Percentiles rank a stretch among this genome's conserved stretches.
Conservation (phyloP, 2,329 filamentous ascomycete species). For the Arthrobotrys megalospora region DNA sequence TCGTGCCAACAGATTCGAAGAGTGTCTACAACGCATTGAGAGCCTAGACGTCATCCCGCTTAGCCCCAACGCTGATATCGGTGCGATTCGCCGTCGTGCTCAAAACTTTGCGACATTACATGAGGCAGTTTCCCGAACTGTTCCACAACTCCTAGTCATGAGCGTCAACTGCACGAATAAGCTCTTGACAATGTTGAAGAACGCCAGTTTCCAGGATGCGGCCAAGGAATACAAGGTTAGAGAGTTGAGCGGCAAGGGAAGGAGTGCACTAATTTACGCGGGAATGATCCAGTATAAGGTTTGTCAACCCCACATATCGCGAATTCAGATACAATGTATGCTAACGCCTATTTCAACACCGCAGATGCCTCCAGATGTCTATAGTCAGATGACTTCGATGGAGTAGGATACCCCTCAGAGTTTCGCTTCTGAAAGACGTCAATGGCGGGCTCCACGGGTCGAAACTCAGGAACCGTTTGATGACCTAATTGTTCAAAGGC, state of each 20-base stretch:
- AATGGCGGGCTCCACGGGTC: not conserved
- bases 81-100: constrained; percentile 83
- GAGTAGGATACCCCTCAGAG: constrained; percentile 41
- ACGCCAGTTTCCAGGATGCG: constrained; percentile 76
- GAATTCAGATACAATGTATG: not conserved
- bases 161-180: constrained; percentile 87
- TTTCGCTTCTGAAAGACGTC: not conserved
- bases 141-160: constrained; percentile 94
- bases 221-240: constrained; percentile 63
- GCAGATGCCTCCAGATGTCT: constrained; percentile 60
- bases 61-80: constrained; percentile 80
- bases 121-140: constrained; percentile 86
- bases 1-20: constrained; percentile 74
- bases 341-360: constrained; percentile 14
- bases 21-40: constrained; percentile 79
- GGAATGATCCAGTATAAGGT: constrained; percentile 65
- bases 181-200: constrained; percentile 80
- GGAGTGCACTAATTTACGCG: constrained; percentile 64
- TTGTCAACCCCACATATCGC: not conserved
- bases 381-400: constrained; percentile 60
- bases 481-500: not conserved
- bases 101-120: constrained; percentile 84
- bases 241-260: constrained; percentile 63
- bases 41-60: constrained; percentile 84
- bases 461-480: too few relatives aligned